A percentile compares a stretch with the other conserved stretches of the same genome.
Conservation (phyloP, 768 basidiomycete species). For the Leccinum ochraceum region DNA sequence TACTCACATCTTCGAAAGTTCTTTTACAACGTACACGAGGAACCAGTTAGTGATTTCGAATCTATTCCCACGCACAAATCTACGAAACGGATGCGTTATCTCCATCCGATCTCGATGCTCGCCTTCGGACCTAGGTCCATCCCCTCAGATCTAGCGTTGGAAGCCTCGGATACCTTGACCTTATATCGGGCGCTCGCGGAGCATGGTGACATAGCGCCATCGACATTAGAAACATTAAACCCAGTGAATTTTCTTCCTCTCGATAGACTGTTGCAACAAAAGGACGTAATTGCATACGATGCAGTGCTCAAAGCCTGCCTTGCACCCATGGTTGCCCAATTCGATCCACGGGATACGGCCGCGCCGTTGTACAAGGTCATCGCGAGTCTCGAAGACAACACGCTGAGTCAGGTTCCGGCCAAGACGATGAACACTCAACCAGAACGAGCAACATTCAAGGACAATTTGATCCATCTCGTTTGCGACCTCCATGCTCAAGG, state of each 20-base stretch:
- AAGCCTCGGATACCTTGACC: constrained; percentile 55
- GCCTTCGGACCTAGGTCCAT: constrained; percentile 50
- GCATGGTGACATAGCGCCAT: constrained; percentile 25
- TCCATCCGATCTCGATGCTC: constrained; percentile 67
- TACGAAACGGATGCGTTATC: constrained; percentile 46
- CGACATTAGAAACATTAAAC: constrained; percentile 32
- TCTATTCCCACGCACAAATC: constrained; percentile 39
- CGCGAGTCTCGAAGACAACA: constrained; percentile 40
- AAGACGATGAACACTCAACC: constrained; percentile 37
- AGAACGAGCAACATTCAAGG: constrained; percentile 30
- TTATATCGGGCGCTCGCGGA: constrained; percentile 49
- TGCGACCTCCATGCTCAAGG: constrained; percentile 56
- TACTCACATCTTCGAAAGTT: constrained; percentile 77
- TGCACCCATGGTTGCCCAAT: constrained; percentile 35
- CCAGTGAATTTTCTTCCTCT: constrained; percentile 48
- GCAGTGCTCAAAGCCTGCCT: constrained; percentile 48
- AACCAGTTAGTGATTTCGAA: constrained; percentile 30
- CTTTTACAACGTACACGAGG: constrained; percentile 44
- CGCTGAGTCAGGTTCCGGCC: constrained; percentile 26
- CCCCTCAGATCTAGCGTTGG: constrained; percentile 64
- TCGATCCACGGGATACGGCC: constrained; percentile 35
- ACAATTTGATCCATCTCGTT: constrained; percentile 52
- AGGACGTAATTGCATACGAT: constrained; percentile 64
- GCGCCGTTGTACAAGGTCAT: constrained; percentile 43
- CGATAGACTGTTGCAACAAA: constrained; percentile 49